These are phyloP conservation scores for Macrolepiota albuminosa DNA, from an alignment of 768 basidiomycete species.

Conservation along the genomic window DNA sequence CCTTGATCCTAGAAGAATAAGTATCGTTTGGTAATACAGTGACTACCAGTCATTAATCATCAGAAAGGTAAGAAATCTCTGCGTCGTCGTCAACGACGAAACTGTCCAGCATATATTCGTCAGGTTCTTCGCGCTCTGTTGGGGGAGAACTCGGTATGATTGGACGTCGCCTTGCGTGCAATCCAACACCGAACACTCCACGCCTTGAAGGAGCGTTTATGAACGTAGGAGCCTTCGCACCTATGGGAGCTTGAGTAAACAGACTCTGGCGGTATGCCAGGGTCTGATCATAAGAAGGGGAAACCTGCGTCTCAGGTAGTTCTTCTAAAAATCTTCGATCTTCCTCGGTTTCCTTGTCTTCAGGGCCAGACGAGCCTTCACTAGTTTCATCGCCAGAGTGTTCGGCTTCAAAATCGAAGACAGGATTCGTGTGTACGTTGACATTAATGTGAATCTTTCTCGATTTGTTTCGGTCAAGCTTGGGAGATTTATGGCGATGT, in stretches of 20 bases:
- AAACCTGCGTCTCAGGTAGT: constrained; percentile 59
- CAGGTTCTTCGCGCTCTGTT: constrained; percentile 43
- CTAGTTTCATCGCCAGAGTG: constrained; percentile 82
- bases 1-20: neutral
- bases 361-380: constrained; percentile 52
- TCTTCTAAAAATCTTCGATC: constrained; percentile 66
- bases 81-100: constrained; percentile 81
- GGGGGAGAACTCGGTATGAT: constrained; percentile 59
- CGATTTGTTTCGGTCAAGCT: constrained; percentile 16
- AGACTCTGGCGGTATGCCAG: constrained; percentile 67
- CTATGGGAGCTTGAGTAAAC: constrained; percentile 57
- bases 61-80: constrained; percentile 47
- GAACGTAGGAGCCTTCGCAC: constrained; percentile 48
- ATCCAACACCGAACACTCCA: constrained; percentile 32
- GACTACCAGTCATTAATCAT: constrained; percentile 9
- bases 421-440: constrained; percentile 22
- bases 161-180: constrained; percentile 16
- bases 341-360: constrained; percentile 59
- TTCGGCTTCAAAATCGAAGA: constrained; percentile 65
- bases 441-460: neutral
- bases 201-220: constrained; percentile 42
- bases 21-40: neutral
- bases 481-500: constrained; percentile 28
- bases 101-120: constrained; percentile 69
- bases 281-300: constrained; percentile 70